These are phyloP conservation scores for Bipolaris victoriae DNA, from an alignment of 2,329 filamentous ascomycete genomes.

Conservation along the genomic window DNA sequence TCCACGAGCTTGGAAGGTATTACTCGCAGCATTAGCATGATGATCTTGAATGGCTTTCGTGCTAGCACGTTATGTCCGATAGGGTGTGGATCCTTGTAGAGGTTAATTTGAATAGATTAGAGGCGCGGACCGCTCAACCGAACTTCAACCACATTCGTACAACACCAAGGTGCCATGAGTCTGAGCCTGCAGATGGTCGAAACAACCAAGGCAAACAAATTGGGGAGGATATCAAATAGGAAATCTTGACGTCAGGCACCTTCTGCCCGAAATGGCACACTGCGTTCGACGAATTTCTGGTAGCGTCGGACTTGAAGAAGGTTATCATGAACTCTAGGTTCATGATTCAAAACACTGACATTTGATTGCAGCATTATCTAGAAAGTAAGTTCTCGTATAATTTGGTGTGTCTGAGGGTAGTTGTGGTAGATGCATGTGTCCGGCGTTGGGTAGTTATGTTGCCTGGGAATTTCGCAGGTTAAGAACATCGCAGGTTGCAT, in stretches of 20 bases:
- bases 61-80: conserved; percentile 7
- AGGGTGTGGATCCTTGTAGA: conserved; percentile 4
- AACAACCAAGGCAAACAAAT: conserved; percentile 4
- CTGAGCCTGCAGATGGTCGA: conserved; percentile 2
- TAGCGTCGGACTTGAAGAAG: neutral
- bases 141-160: conserved; percentile 8
- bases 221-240: neutral
- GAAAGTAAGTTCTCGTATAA: neutral
- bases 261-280: neutral
- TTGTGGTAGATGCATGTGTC: neutral
- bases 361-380: neutral
- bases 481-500: neutral
- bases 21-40: conserved; percentile 2
- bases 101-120: conserved; percentile 22
- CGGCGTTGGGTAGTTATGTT: neutral
- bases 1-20: neutral
- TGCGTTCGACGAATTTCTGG: neutral
- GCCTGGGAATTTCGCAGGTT: neutral
- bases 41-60: conserved; percentile 3
- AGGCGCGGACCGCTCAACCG: conserved; percentile 20
- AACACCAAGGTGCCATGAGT: neutral
- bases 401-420: neutral
- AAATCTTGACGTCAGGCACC: neutral
- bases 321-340: neutral
- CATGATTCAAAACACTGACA: neutral